Percentiles rank a stretch among this genome's conserved stretches.
Conservation (phyloP, 2,329 filamentous ascomycete species). For the Aureobasidium sp. region DNA sequence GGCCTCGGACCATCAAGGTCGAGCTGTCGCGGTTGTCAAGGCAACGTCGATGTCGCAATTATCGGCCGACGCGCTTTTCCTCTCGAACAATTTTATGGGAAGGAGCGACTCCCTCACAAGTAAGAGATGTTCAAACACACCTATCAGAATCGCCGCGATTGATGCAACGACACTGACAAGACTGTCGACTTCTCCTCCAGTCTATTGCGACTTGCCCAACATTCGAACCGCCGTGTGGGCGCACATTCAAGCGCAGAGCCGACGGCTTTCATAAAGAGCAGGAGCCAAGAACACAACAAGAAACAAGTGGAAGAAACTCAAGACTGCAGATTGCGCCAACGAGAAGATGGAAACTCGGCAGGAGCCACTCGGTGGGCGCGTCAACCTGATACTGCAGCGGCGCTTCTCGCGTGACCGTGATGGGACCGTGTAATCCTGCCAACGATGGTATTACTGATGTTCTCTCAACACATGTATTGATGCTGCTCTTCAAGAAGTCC, state of each 20-base stretch:
- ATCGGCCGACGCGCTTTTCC: not conserved
- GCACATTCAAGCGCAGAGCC: not conserved
- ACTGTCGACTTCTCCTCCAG: not conserved
- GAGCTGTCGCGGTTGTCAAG: not conserved
- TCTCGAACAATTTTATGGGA: not conserved
- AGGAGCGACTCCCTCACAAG: not conserved
- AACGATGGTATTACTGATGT: not conserved
- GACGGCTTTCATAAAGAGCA: not conserved
- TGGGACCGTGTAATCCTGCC: not conserved
- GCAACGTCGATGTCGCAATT: not conserved
- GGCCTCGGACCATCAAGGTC: not conserved
- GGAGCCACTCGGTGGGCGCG: too few species aligned
- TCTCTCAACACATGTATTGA: not conserved
- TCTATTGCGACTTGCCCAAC: not conserved
- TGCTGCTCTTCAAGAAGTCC: not conserved
- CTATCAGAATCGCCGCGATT: not conserved
- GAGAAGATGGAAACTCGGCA: too few species aligned
- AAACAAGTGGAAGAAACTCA: not conserved
- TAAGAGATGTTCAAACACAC: not conserved
- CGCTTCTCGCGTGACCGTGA: not conserved
- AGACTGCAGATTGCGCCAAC: too few species aligned
- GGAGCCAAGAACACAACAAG: not conserved
- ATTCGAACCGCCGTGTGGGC: not conserved
- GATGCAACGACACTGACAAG: not conserved
- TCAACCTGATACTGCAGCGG: too few species aligned